A percentile compares a stretch with the other conserved stretches of the same genome.
Conservation (phyloP, 2,329 filamentous ascomycete species). For the Thelonectria rubi region DNA sequence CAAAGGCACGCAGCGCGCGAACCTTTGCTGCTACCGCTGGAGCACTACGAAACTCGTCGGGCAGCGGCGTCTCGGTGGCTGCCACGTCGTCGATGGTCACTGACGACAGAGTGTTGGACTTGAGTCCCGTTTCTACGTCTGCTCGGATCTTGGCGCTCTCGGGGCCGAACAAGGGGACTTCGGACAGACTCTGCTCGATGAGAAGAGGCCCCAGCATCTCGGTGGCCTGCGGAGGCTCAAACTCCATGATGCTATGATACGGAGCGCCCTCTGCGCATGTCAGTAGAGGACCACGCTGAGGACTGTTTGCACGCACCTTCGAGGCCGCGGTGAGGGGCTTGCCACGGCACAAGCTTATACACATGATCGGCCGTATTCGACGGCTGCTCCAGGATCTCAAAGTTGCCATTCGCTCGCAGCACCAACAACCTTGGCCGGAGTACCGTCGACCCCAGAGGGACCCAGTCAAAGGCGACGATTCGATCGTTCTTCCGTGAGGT, state of each 20-base stretch:
- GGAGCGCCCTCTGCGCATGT: conserved; percentile 54
- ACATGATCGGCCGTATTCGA: conserved; percentile 66
- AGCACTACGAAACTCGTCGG: conserved; percentile 53
- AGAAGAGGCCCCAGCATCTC: conserved; percentile 64
- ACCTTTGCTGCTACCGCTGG: conserved; percentile 60
- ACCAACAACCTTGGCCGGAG: conserved; percentile 67
- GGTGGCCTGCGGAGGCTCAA: conserved; percentile 63
- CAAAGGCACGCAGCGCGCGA: conserved; percentile 54
- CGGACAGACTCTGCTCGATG: conserved; percentile 61
- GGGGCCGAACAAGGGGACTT: conserved; percentile 66
- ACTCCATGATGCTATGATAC: conserved; percentile 66
- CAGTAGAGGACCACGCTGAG: conserved; percentile 20
- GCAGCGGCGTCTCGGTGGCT: conserved; percentile 48
- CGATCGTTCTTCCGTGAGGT: conserved; percentile 63
- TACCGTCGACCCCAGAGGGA: conserved; percentile 65
- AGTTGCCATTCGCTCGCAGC: conserved; percentile 66
- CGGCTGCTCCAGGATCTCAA: conserved; percentile 70
- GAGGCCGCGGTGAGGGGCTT: conserved; percentile 65
- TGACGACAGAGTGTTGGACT: conserved; percentile 46
- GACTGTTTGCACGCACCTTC: conserved; percentile 53
- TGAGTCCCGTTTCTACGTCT: conserved; percentile 54
- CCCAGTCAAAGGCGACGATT: conserved; percentile 75
- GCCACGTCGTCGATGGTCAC: conserved; percentile 50
- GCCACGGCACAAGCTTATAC: conserved; percentile 69
- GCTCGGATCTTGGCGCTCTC: conserved; percentile 55